Percentiles rank a stretch among this genome's conserved stretches.
phyloP scores from a whole-genome alignment of 2,329 filamentous ascomycete genomes.

The Trichophyton equinum region DNA sequence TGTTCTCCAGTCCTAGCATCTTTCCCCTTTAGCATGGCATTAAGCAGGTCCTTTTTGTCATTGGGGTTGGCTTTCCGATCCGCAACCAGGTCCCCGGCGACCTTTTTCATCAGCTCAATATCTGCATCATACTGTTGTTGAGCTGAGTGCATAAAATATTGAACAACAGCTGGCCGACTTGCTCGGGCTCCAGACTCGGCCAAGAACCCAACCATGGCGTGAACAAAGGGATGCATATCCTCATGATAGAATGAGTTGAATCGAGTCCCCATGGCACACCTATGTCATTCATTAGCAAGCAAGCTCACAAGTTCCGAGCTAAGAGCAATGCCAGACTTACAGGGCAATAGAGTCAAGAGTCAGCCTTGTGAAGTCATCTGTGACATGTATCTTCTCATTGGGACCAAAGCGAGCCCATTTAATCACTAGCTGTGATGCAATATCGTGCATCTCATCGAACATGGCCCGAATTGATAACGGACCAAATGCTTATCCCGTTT shows the following conservation, averaged over 20 bases:
- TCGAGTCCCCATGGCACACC: background rate
- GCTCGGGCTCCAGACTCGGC: background rate
- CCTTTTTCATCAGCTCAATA: background rate
- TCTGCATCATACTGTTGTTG: slow-evolving; percentile 2
- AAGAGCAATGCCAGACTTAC: background rate
- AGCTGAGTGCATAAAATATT: background rate
- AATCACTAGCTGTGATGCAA: slow-evolving; percentile 1
- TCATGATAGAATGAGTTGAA: slow-evolving; percentile 2
- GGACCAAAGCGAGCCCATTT: slow-evolving; percentile 1
- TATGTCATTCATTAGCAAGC: background rate
- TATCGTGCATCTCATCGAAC: slow-evolving; percentile 4
- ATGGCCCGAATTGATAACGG: background rate
- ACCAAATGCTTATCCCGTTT: background rate
- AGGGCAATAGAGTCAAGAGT: background rate
- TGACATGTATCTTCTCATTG: slow-evolving; percentile 1
- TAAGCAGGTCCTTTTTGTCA: background rate
- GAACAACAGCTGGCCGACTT: background rate
- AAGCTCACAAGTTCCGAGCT: too few species aligned
- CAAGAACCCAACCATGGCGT: background rate
- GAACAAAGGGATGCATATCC: slow-evolving; percentile 1
- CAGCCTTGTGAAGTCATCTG: background rate
- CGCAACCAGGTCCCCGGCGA: background rate
- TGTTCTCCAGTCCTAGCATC: slow-evolving; percentile 1
- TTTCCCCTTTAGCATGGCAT: background rate
- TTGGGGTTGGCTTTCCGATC: background rate